Evolutionary conservation across 2,329 filamentous ascomycete genomes (phyloP).

Genomic region (Colletotrichum cordylinicola): DNA sequence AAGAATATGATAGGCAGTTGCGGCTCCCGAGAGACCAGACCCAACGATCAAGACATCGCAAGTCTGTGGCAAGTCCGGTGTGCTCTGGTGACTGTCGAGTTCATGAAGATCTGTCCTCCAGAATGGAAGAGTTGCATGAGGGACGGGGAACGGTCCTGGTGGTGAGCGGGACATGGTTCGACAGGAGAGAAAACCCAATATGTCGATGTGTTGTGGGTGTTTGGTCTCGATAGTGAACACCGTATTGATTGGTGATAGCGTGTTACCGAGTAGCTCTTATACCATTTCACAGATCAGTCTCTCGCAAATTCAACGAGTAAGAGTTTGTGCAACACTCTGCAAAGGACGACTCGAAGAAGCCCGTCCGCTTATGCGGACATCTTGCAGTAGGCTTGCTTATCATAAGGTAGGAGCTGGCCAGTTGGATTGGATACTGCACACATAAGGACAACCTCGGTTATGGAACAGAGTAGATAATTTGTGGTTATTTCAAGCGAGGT

Average conservation of each 20-base stretch:
- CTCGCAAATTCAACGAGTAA: no score
- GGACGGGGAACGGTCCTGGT: not conserved
- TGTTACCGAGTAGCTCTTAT: not conserved
- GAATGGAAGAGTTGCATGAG: not conserved
- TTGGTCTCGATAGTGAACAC: not conserved
- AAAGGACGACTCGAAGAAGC: not conserved
- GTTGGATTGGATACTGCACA: not conserved
- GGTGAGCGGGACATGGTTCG: not conserved
- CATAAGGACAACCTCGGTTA: not conserved
- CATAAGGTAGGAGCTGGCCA: not conserved
- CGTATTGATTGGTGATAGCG: not conserved
- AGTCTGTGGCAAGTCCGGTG: not conserved
- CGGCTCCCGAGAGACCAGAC: not conserved
- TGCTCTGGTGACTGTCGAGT: not conserved
- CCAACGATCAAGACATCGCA: not conserved
- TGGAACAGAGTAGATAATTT: not conserved
- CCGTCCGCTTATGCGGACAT: not conserved
- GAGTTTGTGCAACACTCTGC: no score
- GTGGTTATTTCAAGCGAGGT: not conserved
- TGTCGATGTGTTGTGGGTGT: not conserved
- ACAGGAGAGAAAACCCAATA: not conserved
- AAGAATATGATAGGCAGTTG: not conserved
- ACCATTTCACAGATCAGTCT: not conserved
- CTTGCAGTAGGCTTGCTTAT: not conserved
- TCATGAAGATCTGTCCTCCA: not conserved